A percentile compares a stretch with the other conserved stretches of the same genome.
phyloP scores from a whole-genome alignment of 2,329 filamentous ascomycete species.

The Fusarium phyllophilum region DNA sequence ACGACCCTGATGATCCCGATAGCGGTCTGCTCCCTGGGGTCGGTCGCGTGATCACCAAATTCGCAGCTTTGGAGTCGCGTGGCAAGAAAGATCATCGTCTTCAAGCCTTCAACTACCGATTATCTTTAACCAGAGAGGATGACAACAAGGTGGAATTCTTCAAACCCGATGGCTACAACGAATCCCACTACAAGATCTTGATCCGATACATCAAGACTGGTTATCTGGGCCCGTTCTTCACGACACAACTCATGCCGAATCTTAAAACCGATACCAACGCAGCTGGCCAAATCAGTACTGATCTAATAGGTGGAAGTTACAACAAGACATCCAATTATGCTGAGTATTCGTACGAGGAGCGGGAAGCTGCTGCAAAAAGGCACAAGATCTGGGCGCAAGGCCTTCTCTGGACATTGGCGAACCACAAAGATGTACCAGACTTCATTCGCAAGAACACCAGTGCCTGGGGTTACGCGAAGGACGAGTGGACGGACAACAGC shows the following conservation, averaged over 20 bases:
- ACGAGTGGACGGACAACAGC: slow-evolving; percentile 11
- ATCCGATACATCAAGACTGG: slow-evolving; percentile 27
- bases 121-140: slow-evolving; percentile 2
- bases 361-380: not conserved
- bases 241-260: slow-evolving; percentile 27
- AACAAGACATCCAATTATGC: slow-evolving; percentile 24
- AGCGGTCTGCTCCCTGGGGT: slow-evolving; percentile 24
- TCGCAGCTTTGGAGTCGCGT: not conserved
- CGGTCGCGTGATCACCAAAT: not conserved
- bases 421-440: slow-evolving; percentile 9
- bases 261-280: slow-evolving; percentile 30
- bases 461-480: slow-evolving; percentile 27
- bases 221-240: slow-evolving; percentile 18
- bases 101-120: slow-evolving; percentile 31
- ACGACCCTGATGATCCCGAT: not conserved
- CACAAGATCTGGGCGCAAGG: slow-evolving; percentile 30
- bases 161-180: slow-evolving; percentile 27
- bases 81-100: slow-evolving; percentile 29
- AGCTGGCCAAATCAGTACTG: slow-evolving; percentile 26
- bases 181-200: slow-evolving; percentile 18
- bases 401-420: slow-evolving; percentile 22
- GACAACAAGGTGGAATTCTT: slow-evolving; percentile 22
- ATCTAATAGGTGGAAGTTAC: slow-evolving; percentile 26
- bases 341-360: slow-evolving; percentile 21
- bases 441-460: not conserved